A percentile compares a stretch with the other conserved stretches of the same genome.
Conservation (phyloP, 176 grass and related monocot species). For the Oropetium thomaeum region DNA sequence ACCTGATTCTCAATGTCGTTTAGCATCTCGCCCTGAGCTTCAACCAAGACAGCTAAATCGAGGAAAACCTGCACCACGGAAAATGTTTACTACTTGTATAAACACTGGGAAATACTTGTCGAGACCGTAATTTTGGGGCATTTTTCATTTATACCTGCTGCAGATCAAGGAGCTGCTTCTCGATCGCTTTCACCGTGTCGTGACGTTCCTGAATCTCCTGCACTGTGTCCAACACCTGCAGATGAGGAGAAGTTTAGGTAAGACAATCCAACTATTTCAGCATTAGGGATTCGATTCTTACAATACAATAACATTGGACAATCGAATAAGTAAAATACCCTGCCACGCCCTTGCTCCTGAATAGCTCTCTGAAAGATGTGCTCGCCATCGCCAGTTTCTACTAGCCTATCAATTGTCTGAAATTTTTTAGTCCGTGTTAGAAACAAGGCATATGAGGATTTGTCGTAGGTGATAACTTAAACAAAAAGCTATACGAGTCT, state of each 20-base stretch:
- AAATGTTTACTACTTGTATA: not conserved
- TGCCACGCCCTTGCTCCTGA: slow-evolving; percentile 87
- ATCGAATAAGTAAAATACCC: slow-evolving; percentile 47
- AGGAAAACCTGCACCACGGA: slow-evolving; percentile 55
- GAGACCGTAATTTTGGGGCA: not conserved
- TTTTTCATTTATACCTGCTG: slow-evolving; percentile 54
- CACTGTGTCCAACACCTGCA: slow-evolving; percentile 76
- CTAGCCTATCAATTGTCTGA: slow-evolving; percentile 77
- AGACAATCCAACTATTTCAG: not conserved
- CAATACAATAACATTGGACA: not conserved
- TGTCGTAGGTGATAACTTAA: slow-evolving; percentile 8
- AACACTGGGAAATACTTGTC: not conserved
- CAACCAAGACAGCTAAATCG: slow-evolving; percentile 76
- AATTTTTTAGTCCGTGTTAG: slow-evolving; percentile 16
- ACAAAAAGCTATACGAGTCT: not conserved
- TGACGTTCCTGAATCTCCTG: slow-evolving; percentile 92
- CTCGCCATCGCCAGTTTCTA: slow-evolving; percentile 84
- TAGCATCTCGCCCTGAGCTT: slow-evolving; percentile 68
- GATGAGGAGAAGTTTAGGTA: slow-evolving; percentile 2
- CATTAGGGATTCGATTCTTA: not conserved
- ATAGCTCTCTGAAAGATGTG: slow-evolving; percentile 86
- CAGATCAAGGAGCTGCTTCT: slow-evolving; percentile 73
- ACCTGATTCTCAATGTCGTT: slow-evolving; percentile 77
- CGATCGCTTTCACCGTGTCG: slow-evolving; percentile 73
- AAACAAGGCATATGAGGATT: not conserved